These are phyloP conservation scores for Macadamia integrifolia DNA, from an alignment of 164 flowering plant species.

Conservation along the genomic window DNA sequence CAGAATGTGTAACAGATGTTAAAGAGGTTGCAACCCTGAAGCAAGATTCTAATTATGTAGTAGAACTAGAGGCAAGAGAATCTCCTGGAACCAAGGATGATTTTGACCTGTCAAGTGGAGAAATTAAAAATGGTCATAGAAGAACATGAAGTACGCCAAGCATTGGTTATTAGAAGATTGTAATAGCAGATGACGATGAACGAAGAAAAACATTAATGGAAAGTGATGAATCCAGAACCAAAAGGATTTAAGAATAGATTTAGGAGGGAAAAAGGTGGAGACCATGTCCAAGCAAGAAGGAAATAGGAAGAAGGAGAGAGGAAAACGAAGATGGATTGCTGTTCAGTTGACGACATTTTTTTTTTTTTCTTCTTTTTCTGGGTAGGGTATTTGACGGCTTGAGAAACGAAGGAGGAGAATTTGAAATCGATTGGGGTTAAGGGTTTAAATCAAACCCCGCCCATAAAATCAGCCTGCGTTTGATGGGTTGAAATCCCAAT, in stretches of 20 bases:
- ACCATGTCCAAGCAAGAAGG: conserved; percentile 12
- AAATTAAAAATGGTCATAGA: conserved; percentile 26
- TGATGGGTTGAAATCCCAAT: too few relatives aligned
- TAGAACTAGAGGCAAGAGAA: conserved; percentile 37
- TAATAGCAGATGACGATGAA: conserved; percentile 48
- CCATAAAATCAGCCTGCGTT: too few relatives aligned
- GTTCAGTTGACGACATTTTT: too few relatives aligned
- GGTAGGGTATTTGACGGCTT: too few relatives aligned
- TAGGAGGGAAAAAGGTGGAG: conserved; percentile 40
- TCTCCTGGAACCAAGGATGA: conserved; percentile 28
- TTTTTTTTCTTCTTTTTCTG: too few relatives aligned
- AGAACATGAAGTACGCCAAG: conserved; percentile 49
- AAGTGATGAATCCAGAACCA: conserved; percentile 37
- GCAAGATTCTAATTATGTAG: conserved; percentile 26
- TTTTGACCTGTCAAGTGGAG: conserved; percentile 27
- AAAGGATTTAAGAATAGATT: conserved; percentile 38
- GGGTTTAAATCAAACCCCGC: too few relatives aligned
- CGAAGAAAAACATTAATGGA: conserved; percentile 14
- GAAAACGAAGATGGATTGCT: too few relatives aligned
- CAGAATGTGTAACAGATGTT: conserved; percentile 11
- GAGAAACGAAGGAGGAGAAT: too few relatives aligned
- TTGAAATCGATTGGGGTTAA: too few relatives aligned
- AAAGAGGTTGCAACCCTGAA: conserved; percentile 29
- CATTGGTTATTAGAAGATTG: conserved; percentile 45
- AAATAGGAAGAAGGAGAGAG: too few relatives aligned